Percentiles rank a stretch among this genome's conserved stretches.
phyloP scores from a whole-genome alignment of 176 grass and related monocot genomes.

The Avena insularis region DNA sequence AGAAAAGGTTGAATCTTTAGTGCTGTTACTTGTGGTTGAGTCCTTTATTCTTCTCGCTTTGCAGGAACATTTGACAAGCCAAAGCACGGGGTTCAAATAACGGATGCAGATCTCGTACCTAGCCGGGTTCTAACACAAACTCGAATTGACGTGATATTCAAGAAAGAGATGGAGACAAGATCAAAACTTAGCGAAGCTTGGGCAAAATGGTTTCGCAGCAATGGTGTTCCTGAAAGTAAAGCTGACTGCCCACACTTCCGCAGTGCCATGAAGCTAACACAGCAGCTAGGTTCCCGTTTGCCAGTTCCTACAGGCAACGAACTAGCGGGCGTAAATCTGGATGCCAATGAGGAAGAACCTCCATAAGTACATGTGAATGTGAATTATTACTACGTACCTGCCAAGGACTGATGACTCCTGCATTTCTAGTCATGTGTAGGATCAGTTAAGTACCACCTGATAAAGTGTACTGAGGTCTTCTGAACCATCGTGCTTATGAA shows the following conservation, averaged over 20 bases:
- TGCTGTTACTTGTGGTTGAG: background rate
- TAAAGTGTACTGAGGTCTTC: background rate
- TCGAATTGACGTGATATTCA: slow-evolving; percentile 6
- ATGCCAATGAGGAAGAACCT: slow-evolving; percentile 6
- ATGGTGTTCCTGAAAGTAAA: slow-evolving; percentile 25
- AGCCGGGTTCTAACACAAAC: slow-evolving; percentile 1
- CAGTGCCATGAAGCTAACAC: slow-evolving; percentile 22
- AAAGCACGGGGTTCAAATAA: background rate
- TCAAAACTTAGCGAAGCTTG: slow-evolving; percentile 32
- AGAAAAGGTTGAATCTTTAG: background rate
- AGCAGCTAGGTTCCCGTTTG: slow-evolving; percentile 5
- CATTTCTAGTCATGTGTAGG: background rate
- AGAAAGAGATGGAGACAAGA: slow-evolving; percentile 1
- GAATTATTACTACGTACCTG: background rate
- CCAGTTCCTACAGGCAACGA: background rate
- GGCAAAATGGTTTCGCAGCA: slow-evolving; percentile 28
- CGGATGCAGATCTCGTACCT: background rate
- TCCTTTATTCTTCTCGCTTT: slow-evolving; percentile 17
- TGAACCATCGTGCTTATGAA: background rate
- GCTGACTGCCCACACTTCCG: slow-evolving; percentile 29
- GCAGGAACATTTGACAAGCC: slow-evolving; percentile 15
- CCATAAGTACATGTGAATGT: background rate
- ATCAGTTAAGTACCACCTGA: background rate
- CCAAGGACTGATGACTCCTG: background rate
- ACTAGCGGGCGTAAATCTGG: slow-evolving; percentile 1